Evolutionary conservation across 2,329 filamentous ascomycete species (phyloP).

Genomic region (Penicillium sp.): DNA sequence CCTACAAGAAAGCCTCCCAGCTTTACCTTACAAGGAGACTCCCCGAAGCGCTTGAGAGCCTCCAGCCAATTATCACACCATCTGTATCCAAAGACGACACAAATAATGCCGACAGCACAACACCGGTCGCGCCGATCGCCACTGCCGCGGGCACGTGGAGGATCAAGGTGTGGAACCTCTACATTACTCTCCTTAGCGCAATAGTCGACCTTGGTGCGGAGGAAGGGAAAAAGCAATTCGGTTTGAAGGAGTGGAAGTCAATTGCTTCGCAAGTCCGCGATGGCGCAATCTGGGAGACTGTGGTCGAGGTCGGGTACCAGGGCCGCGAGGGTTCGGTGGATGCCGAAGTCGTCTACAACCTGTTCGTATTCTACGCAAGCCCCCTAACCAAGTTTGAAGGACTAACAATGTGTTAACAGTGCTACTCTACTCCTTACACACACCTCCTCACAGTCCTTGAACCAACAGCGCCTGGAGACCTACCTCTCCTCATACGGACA

Average conservation of each 20-base stretch:
- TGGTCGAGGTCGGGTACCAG: constrained; percentile 82
- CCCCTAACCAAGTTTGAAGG: neutral
- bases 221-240: constrained; percentile 87
- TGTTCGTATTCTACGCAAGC: constrained; percentile 40
- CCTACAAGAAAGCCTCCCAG: constrained; percentile 90
- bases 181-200: constrained; percentile 88
- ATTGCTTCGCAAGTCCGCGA: constrained; percentile 83
- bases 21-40: constrained; percentile 92
- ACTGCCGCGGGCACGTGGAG: constrained; percentile 77
- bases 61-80: constrained; percentile 77
- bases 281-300: constrained; percentile 91
- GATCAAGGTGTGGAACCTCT: constrained; percentile 97
- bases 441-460: constrained; percentile 76
- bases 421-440: constrained; percentile 90
- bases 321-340: constrained; percentile 89
- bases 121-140: constrained; percentile 69
- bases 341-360: constrained; percentile 75
- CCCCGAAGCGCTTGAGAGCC: constrained; percentile 81
- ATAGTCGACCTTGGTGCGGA: constrained; percentile 86
- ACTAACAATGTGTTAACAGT: constrained; percentile 55
- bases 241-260: constrained; percentile 78
- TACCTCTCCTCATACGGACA: constrained; percentile 78
- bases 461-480: constrained; percentile 83
- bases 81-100: constrained; percentile 41
- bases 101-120: constrained; percentile 50